phyloP scores from a whole-genome alignment of 495 filamentous ascomycete species.

The Neurospora cerealis region DNA sequence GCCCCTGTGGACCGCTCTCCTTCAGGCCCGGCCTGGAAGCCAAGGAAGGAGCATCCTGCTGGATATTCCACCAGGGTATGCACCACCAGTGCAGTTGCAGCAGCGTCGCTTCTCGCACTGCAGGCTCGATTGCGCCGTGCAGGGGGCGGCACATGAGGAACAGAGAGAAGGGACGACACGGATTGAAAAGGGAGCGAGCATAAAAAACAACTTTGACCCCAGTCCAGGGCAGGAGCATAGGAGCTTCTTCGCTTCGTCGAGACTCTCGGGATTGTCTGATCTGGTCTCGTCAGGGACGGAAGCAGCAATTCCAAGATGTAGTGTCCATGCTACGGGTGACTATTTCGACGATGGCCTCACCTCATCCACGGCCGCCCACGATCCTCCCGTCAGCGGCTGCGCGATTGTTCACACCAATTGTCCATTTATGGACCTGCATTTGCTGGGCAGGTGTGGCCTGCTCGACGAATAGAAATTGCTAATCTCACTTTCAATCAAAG shows the following conservation, averaged over 20 bases:
- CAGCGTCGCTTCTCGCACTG: not conserved
- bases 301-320: not conserved
- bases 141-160: not conserved
- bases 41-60: not conserved
- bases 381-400: not conserved
- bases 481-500: constrained; percentile 26
- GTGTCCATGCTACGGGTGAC: not conserved
- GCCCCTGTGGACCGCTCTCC: not conserved
- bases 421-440: constrained; percentile 1
- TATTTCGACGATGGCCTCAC: not conserved
- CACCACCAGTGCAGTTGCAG: not conserved
- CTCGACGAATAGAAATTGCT: constrained; percentile 27
- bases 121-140: not conserved
- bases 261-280: not conserved
- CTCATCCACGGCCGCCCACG: not conserved
- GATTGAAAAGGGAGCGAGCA: not conserved
- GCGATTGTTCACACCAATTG: not conserved
- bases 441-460: not conserved
- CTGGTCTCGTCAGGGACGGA: not conserved
- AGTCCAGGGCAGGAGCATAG: not conserved
- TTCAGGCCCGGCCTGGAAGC: not conserved
- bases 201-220: not conserved
- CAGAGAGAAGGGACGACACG: not conserved
- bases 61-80: not conserved
- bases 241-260: not conserved